Evolutionary conservation across 352 stramenopile species (phyloP).

Genomic region (Phytophthora uliginosa): DNA sequence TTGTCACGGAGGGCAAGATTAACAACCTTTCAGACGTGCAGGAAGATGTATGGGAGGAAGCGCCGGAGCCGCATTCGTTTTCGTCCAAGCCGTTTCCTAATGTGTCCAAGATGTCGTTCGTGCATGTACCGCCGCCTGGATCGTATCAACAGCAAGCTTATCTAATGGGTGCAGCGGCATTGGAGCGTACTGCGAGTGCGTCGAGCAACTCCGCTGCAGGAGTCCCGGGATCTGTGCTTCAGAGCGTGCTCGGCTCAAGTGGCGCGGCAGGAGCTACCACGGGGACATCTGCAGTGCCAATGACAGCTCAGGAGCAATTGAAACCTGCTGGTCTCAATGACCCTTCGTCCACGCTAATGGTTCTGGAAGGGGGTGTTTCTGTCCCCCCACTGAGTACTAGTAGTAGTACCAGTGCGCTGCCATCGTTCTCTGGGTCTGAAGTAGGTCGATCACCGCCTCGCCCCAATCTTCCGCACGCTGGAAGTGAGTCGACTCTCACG

Average conservation of each 20-base stretch:
- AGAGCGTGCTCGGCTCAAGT: constrained; percentile 31
- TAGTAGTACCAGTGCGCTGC: constrained; percentile 32
- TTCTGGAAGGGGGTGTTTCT: constrained; percentile 32
- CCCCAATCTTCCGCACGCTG: constrained; percentile 46
- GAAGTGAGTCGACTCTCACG: constrained; percentile 54
- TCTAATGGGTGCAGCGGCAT: constrained; percentile 27
- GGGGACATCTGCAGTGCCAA: constrained; percentile 9
- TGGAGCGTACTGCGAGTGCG: constrained; percentile 31
- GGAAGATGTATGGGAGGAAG: constrained; percentile 90
- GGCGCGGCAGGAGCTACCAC: constrained; percentile 8
- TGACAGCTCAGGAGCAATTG: constrained; percentile 23
- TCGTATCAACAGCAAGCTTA: constrained; percentile 41
- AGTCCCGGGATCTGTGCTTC: constrained; percentile 26
- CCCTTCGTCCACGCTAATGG: constrained; percentile 43
- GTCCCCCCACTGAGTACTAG: constrained; percentile 24
- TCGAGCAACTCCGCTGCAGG: constrained; percentile 25
- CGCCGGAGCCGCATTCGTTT: constrained; percentile 85
- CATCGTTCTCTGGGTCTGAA: constrained; percentile 36
- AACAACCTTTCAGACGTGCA: constrained; percentile 84
- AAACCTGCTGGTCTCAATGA: constrained; percentile 36
- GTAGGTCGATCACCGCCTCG: constrained; percentile 42
- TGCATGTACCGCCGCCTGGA: constrained; percentile 37
- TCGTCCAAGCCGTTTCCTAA: constrained; percentile 81
- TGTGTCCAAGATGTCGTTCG: constrained; percentile 86
- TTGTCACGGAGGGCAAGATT: constrained; percentile 89